phyloP scores from a whole-genome alignment of 768 basidiomycete species.

The Boletus sp. region DNA sequence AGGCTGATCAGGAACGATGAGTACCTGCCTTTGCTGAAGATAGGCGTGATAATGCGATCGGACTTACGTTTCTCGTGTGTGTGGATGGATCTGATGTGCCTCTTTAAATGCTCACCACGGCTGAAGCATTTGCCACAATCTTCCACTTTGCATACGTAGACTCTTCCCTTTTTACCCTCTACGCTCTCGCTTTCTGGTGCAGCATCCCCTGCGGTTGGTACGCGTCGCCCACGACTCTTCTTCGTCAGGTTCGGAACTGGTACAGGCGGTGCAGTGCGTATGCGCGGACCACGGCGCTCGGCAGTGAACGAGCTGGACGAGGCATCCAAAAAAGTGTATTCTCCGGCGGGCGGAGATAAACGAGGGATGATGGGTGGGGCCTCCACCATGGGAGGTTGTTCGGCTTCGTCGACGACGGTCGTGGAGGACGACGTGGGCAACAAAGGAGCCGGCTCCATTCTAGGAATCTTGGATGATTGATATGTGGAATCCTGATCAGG shows the following conservation, averaged over 20 bases:
- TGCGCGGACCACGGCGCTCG: conserved; percentile 46
- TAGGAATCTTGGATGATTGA: conserved; percentile 30
- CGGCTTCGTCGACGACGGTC: conserved; percentile 27
- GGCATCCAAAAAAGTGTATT: conserved; percentile 34
- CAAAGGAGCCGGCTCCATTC: conserved; percentile 24
- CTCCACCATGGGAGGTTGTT: conserved; percentile 10
- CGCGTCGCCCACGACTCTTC: conserved; percentile 74
- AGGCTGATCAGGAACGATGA: conserved; percentile 48
- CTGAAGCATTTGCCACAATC: conserved; percentile 72
- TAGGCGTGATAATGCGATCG: conserved; percentile 13
- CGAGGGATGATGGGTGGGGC: conserved; percentile 5
- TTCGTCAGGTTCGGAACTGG: conserved; percentile 78
- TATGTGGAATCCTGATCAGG: conserved; percentile 14
- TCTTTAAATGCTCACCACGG: conserved; percentile 72
- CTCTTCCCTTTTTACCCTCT: conserved; percentile 33
- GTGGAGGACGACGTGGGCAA: conserved; percentile 27
- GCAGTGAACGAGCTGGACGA: conserved; percentile 35
- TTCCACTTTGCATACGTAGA: conserved; percentile 62
- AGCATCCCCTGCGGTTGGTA: conserved; percentile 49
- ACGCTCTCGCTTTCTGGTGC: conserved; percentile 20
- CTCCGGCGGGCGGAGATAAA: conserved; percentile 30
- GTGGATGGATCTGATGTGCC: conserved; percentile 72
- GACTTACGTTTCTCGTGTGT: conserved; percentile 74
- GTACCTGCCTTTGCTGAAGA: conserved; percentile 14
- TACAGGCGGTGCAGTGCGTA: conserved; percentile 56